Conservation (phyloP, 768 basidiomycete genomes). For the Agaricus subrufescens region DNA sequence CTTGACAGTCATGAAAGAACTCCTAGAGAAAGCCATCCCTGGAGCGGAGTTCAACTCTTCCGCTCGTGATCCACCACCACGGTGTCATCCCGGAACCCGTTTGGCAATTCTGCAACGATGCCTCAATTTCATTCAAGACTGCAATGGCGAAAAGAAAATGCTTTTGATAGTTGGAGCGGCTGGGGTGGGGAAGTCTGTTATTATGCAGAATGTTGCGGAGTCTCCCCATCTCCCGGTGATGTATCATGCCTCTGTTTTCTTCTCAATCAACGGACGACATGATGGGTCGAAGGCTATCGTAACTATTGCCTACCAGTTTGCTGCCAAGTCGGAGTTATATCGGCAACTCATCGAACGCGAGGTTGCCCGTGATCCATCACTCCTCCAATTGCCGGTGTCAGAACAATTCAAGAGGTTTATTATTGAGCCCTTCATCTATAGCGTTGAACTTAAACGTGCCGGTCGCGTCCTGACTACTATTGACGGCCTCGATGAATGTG, state of each 20-base stretch:
- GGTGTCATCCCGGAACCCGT: neutral
- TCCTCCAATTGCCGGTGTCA: constrained; percentile 4
- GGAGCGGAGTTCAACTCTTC: neutral
- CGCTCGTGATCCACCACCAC: neutral
- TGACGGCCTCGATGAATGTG: constrained; percentile 26
- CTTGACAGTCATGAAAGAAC: neutral
- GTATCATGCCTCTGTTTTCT: neutral
- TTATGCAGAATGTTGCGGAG: neutral
- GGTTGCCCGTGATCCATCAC: too few species aligned
- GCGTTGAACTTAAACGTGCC: neutral
- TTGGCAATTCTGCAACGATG: neutral
- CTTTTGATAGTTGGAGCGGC: neutral
- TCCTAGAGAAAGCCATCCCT: neutral
- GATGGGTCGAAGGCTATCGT: neutral
- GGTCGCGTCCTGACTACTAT: constrained; percentile 1
- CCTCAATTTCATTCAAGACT: neutral
- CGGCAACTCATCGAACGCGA: too few species aligned
- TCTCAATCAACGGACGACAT: neutral
- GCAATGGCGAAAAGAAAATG: neutral
- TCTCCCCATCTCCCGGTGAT: neutral
- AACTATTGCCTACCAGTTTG: neutral
- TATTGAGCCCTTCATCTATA: constrained; percentile 3
- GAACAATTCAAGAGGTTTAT: constrained; percentile 13
- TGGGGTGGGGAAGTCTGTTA: neutral
- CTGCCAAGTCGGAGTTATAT: neutral